phyloP scores from a whole-genome alignment of 1,139 yeast genomes.

The Kodamaea ohmeri region DNA sequence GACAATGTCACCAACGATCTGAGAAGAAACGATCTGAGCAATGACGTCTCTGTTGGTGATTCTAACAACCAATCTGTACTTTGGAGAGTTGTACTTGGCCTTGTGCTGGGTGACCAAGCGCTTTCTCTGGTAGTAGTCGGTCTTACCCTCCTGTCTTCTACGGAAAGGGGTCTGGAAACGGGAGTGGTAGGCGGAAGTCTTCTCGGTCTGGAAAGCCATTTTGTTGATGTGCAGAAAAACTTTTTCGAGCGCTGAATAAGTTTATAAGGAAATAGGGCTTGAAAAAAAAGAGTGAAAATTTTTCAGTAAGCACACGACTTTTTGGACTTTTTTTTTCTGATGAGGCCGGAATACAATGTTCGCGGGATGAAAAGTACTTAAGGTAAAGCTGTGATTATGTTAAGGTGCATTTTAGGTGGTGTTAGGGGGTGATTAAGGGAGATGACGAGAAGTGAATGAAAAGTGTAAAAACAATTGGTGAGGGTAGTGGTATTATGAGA shows the following conservation, averaged over 20 bases:
- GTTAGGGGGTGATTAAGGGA: too few relatives aligned
- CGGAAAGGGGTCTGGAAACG: constrained; percentile 99
- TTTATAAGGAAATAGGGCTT: too few relatives aligned
- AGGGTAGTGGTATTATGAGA: too few relatives aligned
- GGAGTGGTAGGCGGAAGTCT: constrained; percentile 95
- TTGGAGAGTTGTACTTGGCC: constrained; percentile 99
- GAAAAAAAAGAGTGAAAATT: constrained; percentile 7
- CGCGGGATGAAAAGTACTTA: constrained; percentile 1
- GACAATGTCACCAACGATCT: constrained; percentile 95
- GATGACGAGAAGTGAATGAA: too few relatives aligned
- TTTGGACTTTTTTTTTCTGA: too few relatives aligned
- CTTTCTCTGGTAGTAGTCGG: constrained; percentile 99
- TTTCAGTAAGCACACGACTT: constrained; percentile 4
- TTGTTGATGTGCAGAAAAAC: constrained; percentile 12
- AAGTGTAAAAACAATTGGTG: too few relatives aligned
- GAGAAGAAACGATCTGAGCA: constrained; percentile 95
- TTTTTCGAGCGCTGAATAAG: constrained; percentile 1
- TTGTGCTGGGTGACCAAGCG: constrained; percentile 99
- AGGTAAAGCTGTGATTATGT: too few relatives aligned
- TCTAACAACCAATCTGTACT: constrained; percentile 99
- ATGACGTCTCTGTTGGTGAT: constrained; percentile 99
- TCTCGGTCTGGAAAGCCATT: constrained; percentile 78
- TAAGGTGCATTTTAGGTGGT: too few relatives aligned
- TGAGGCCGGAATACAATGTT: neutral
- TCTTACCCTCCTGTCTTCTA: constrained; percentile 99